These are phyloP conservation scores for Nissolia schottii DNA, from an alignment of 306 rosid genomes.

Conservation along the genomic window DNA sequence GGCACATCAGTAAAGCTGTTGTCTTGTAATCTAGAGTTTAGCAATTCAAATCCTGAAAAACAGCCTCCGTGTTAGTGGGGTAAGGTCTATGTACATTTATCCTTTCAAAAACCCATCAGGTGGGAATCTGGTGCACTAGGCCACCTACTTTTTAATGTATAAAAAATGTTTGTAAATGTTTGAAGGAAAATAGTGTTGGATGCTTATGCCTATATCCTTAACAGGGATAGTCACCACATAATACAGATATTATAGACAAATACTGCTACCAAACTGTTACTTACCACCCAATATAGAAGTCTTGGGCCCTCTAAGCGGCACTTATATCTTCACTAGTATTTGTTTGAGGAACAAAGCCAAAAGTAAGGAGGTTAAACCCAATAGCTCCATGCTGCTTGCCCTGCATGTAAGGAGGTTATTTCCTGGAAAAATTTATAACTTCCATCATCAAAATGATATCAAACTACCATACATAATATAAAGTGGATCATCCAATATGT, in stretches of 20 bases:
- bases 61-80: too few relatives aligned
- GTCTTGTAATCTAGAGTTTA: too few relatives aligned
- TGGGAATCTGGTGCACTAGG: too few relatives aligned
- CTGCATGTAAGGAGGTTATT: constrained; percentile 26
- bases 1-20: too few relatives aligned
- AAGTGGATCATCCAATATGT: not conserved
- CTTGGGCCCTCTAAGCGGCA: constrained; percentile 44
- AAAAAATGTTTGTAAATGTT: too few relatives aligned
- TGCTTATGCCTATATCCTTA: not conserved
- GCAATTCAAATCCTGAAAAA: too few relatives aligned
- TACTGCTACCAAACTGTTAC: not conserved
- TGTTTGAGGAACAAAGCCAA: constrained; percentile 36
- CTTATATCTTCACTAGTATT: constrained; percentile 35
- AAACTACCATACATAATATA: too few relatives aligned
- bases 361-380: constrained; percentile 41
- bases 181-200: not conserved
- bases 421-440: not conserved
- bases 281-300: constrained; percentile 49
- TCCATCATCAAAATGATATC: not conserved
- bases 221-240: not conserved
- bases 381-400: constrained; percentile 48
- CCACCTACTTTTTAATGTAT: too few relatives aligned
- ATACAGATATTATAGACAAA: not conserved
- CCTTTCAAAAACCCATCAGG: too few relatives aligned
- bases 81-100: too few relatives aligned